Base-by-base conservation (phyloP, 371 early-diverging fungal species). In the Saksenaea oblongispora region DNA sequence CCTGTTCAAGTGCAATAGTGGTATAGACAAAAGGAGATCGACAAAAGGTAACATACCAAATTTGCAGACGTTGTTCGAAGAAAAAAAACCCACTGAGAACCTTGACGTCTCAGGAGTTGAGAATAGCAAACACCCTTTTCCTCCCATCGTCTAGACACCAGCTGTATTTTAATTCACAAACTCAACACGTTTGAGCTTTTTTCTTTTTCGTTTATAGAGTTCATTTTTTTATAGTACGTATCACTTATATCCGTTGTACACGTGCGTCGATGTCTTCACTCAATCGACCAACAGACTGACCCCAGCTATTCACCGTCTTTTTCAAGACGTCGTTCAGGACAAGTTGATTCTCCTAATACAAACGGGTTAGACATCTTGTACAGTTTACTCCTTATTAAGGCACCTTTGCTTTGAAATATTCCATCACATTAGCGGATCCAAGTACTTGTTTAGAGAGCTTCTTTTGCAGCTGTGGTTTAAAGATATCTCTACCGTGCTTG, bases 201-300 rank as follows among this genome's bases (percentile, higher is more conserved):
- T 31, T 2, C 7, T 31, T 31, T 31, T 4, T 31, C 2, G 4
- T 2, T 31, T 31, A 7, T 31, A 31, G 4, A 31, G 31, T 4
- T 4, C 31, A 31, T 31, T 31, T 31, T 31, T 31, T 4, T 31
- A 31, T 31, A 31, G 7, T n/a, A n/a, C n/a, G 7, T 31, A 31
- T 31, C 7, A 7, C 31, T 65, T 71, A 73, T 42, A 71, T 54
- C 36, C 67, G 79, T 34, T 67, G 72, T 13, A 78, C 63, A 22
- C 83, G 71, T 62, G 75, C 63, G 66, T 78, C 72, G 34, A 78
- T 66, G 36, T 78, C 83, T 39, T 75, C 80, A 8, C 64, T 37
- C 1, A 78, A 44, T 8, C 56, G 57, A 22, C 61, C 58, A 5
- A 63, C 36, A n/a, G 80, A 79, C 34, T 56, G 41, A 44, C 47